Conservation (phyloP, 164 flowering plant genomes). For the Tinospora cordifolia region DNA sequence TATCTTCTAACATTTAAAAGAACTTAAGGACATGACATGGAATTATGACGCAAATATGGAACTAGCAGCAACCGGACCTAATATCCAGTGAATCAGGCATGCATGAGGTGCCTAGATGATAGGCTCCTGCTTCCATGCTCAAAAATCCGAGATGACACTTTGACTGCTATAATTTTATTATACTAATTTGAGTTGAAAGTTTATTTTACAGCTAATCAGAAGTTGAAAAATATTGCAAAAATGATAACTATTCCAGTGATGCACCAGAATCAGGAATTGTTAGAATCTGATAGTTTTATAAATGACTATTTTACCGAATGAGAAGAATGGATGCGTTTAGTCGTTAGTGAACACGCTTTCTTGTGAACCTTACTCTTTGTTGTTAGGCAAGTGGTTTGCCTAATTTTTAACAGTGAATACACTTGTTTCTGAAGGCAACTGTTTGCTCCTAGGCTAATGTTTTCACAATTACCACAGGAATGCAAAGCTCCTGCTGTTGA, state of each 20-base stretch:
- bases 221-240: neutral
- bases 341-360: neutral
- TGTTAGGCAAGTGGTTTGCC: too few relatives aligned
- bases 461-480: slow-evolving; percentile 30
- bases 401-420: too few relatives aligned
- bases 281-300: neutral
- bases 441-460: neutral
- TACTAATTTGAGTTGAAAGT: neutral
- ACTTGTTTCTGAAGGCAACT: neutral
- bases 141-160: neutral
- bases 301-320: neutral
- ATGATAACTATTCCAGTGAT: neutral
- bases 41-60: neutral
- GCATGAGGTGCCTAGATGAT: neutral
- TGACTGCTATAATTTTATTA: neutral
- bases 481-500: slow-evolving; percentile 33
- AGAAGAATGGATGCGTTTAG: neutral
- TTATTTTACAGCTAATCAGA: neutral
- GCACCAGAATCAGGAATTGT: neutral
- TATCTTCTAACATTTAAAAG: too few relatives aligned
- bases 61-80: neutral
- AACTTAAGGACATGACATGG: too few relatives aligned
- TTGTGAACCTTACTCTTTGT: too few relatives aligned
- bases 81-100: neutral
- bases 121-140: neutral